Evolutionary conservation across 2,329 filamentous ascomycete species (phyloP), one percentile per base, ranked within the genome.

Genomic region (Arthrinium phaeospermum): DNA sequence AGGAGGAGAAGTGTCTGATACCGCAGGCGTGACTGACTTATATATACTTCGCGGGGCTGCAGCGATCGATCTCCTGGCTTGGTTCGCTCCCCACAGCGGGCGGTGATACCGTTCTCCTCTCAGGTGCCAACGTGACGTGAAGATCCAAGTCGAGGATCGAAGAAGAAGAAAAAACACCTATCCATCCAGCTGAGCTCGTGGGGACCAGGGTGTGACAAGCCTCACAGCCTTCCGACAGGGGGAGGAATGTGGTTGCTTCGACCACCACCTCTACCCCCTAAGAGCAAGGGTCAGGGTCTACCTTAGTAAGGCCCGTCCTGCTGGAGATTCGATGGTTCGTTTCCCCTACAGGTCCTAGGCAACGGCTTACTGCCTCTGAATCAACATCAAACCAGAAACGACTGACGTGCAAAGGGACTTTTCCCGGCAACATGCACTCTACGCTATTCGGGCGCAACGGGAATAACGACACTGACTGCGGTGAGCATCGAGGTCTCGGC

Each of bases 141-240:
- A 57, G 7, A 16, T 27, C 34, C 19, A 22, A 12, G 34, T 22
- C 34, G 22, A 41, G 34, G 10, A 10, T 41, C 19, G 57, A 37
- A 22, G 22, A 57, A 24, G 16, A 22, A 64, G 34, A 22, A 41
- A 41, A 30, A 30, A 4, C 27, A 4, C 13, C 30, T 64, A 64
- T 64, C 57, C 57, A 64, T 34, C 30, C 30, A 41, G 57, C 57
- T 64, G 57, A 64, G 57, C 57, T 41, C 34, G 13, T 24, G 57
- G 57, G 57, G 34, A 22, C 53, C 30, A 41, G 30, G 53, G 53
- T 22, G 53, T n/a, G 22, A 61, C 53, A 61, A 61, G 53, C 16
- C 53, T 16, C 41, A 64, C 22, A 64, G 57, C 57, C 37, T 19
- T 19, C 19, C 19, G 22, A 14, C 57, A 64, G 57, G 34, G 34